Percentiles rank a stretch among this genome's conserved stretches.
Conservation (phyloP, 768 basidiomycete species). For the Pilatotrama ljubarskyi region DNA sequence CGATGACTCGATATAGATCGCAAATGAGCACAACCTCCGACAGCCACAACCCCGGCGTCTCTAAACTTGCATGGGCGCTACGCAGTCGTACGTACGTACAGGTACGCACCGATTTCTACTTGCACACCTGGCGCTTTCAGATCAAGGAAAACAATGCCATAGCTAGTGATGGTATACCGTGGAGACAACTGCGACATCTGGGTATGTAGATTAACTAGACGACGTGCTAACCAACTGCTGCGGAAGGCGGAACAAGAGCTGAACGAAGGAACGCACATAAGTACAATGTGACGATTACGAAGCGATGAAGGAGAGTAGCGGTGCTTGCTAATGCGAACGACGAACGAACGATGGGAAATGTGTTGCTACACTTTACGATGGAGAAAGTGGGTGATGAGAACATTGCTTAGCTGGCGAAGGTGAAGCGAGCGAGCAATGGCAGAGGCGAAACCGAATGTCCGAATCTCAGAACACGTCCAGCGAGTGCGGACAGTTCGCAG, state of each 20-base stretch:
- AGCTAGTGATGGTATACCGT: constrained; percentile 12
- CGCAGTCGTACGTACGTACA: neutral
- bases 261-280: constrained; percentile 12
- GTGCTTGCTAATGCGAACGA: constrained; percentile 4
- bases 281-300: constrained; percentile 19
- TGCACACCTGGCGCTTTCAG: too few species aligned
- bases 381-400: neutral
- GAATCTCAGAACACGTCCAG: constrained; percentile 74
- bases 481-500: constrained; percentile 81
- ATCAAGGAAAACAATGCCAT: neutral
- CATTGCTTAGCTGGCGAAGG: neutral
- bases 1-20: constrained; percentile 9
- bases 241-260: neutral
- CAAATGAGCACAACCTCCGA: constrained; percentile 7
- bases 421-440: neutral
- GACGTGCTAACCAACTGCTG: constrained; percentile 6
- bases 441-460: neutral
- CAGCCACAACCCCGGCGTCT: neutral
- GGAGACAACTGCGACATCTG: constrained; percentile 3
- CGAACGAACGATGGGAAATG: neutral
- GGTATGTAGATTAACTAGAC: constrained; percentile 11
- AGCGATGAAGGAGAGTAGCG: constrained; percentile 14
- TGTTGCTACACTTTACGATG: constrained; percentile 12
- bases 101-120: too few species aligned
- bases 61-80: neutral